Evolutionary conservation across 257 asterid genomes (phyloP).

Genomic region (Salvia hispanica): DNA sequence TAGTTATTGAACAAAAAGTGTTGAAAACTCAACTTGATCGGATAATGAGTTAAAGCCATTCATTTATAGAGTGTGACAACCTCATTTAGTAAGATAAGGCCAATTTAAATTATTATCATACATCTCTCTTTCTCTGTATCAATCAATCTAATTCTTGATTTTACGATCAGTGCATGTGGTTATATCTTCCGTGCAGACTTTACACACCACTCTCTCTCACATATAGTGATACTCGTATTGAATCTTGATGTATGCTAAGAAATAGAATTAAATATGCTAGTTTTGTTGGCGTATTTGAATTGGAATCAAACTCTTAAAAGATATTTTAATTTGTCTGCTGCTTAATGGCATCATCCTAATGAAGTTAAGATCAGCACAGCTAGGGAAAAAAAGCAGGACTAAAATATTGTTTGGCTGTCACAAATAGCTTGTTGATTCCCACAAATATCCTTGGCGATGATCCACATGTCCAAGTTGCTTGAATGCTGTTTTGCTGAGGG

Average conservation of each 20-base stretch:
- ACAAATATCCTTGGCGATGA: not conserved
- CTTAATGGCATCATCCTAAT: not conserved
- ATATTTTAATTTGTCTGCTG: not conserved
- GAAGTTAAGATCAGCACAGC: not conserved
- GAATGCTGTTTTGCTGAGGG: conserved; percentile 8
- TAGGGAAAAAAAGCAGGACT: not conserved
- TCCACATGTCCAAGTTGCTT: not conserved
- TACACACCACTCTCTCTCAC: too few relatives aligned
- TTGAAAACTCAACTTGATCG: conserved; percentile 15
- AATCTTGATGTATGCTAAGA: not conserved
- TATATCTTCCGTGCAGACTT: too few relatives aligned
- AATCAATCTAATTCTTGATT: not conserved
- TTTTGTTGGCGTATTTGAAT: conserved; percentile 20
- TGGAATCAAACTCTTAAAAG: conserved; percentile 23
- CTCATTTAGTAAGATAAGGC: conserved; percentile 10
- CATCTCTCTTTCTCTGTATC: too few relatives aligned
- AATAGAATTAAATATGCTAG: not conserved
- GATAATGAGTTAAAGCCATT: conserved; percentile 9
- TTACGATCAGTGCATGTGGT: not conserved
- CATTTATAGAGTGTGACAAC: conserved; percentile 24
- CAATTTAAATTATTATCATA: too few relatives aligned
- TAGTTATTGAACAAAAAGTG: not conserved
- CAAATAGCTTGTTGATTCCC: not conserved
- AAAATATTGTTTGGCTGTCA: not conserved
- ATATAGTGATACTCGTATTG: not conserved